Conservation (phyloP, 2,329 filamentous ascomycete species). For the Colletotrichum sp. region DNA sequence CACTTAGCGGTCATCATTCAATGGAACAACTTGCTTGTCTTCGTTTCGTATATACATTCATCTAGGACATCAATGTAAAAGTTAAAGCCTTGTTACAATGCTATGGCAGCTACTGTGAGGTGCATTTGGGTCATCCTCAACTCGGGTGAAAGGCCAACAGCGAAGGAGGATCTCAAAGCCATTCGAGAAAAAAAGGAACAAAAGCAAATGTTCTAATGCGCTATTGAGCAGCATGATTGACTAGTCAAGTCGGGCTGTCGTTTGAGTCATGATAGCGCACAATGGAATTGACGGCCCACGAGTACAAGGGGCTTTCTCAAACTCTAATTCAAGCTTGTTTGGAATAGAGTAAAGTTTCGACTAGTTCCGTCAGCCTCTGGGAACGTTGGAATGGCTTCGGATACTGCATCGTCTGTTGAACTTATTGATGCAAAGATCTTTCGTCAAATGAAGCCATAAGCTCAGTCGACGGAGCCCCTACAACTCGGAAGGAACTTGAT, state of each 20-base stretch:
- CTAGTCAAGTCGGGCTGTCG: not conserved
- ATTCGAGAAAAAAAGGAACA: rapidly evolving
- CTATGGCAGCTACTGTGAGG: too few species aligned
- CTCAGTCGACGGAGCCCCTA: not conserved
- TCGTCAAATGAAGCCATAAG: not conserved
- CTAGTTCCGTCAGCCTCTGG: not conserved
- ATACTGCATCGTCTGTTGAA: not conserved
- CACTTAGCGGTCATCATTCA: too few species aligned
- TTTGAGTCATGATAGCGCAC: not conserved
- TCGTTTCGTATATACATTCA: too few species aligned
- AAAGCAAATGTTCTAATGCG: not conserved
- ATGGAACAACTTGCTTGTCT: too few species aligned
- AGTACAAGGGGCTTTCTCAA: not conserved
- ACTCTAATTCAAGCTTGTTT: not conserved
- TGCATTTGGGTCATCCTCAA: too few species aligned
- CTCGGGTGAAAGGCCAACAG: too few species aligned
- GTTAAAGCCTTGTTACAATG: too few species aligned
- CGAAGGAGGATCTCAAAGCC: not conserved
- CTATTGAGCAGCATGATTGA: not conserved
- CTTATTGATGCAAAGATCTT: not conserved
- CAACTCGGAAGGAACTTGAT: not conserved
- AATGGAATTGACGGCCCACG: not conserved
- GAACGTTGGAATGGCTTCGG: not conserved
- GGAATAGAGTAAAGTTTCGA: not conserved
- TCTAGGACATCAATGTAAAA: too few species aligned